A percentile compares a stretch with the other conserved stretches of the same genome.
Conservation (phyloP, 2,329 filamentous ascomycete species). For the Orbilia javanica region DNA sequence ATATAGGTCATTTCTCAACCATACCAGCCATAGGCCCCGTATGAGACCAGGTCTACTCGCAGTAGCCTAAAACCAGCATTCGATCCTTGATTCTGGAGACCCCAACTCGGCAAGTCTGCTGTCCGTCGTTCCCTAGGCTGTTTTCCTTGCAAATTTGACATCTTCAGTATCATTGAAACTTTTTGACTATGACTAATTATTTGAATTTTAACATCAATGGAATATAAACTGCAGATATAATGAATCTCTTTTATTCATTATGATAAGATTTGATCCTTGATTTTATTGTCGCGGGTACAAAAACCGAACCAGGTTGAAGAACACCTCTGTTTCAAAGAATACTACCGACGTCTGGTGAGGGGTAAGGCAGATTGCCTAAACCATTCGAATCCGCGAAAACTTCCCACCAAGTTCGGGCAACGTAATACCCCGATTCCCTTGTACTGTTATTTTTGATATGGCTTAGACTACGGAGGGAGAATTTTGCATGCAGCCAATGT, state of each 20-base stretch:
- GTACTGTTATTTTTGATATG: not conserved
- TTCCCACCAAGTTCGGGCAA: not conserved
- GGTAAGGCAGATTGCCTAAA: constrained; percentile 7
- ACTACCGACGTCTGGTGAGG: not conserved
- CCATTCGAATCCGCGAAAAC: not conserved
- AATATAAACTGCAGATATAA: not conserved
- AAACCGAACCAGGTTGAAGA: no score
- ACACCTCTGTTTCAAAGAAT: not conserved
- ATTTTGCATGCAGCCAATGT: not conserved
- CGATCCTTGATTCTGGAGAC: not conserved
- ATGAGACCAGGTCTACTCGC: no score
- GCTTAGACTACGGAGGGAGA: constrained; percentile 1
- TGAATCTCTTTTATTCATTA: not conserved
- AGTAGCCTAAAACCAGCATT: not conserved
- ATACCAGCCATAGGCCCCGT: not conserved
- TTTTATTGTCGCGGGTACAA: not conserved
- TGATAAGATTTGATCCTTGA: not conserved
- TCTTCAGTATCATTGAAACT: not conserved
- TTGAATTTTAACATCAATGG: not conserved
- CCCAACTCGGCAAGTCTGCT: not conserved
- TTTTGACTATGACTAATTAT: not conserved
- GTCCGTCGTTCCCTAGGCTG: not conserved
- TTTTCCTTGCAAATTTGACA: not conserved
- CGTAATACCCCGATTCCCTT: not conserved
- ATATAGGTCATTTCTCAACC: constrained; percentile 1